Percentiles rank a stretch among this genome's conserved stretches.
These are phyloP conservation scores for Mrakia frigida DNA, from an alignment of 768 basidiomycete genomes.

Conservation along the genomic window DNA sequence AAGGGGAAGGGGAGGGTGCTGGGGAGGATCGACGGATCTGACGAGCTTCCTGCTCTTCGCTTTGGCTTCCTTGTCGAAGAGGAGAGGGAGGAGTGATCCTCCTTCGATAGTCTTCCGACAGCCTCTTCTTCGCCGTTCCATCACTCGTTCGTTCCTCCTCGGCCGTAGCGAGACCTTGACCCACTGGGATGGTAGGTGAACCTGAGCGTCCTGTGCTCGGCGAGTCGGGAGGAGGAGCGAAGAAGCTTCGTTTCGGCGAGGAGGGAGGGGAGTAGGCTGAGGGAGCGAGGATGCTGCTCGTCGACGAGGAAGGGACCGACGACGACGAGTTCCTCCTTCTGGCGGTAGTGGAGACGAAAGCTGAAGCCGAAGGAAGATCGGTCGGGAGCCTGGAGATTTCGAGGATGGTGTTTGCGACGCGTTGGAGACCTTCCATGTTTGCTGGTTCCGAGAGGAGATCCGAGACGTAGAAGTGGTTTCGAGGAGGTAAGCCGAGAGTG, in stretches of 20 bases:
- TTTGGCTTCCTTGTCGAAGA: background rate
- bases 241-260: slow-evolving; percentile 8
- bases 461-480: slow-evolving; percentile 9
- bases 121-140: background rate
- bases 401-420: slow-evolving; percentile 26
- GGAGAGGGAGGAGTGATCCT: slow-evolving; percentile 26
- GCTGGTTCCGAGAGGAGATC: slow-evolving; percentile 9
- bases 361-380: slow-evolving; percentile 1
- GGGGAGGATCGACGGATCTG: background rate
- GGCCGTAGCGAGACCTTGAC: background rate
- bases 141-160: background rate
- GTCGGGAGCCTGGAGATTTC: slow-evolving; percentile 15
- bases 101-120: slow-evolving; percentile 3
- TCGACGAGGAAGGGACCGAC: background rate
- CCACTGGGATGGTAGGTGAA: background rate
- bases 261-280: slow-evolving; percentile 1
- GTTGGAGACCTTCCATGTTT: slow-evolving; percentile 8
- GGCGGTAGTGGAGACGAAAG: background rate
- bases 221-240: slow-evolving; percentile 12
- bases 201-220: background rate
- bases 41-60: background rate
- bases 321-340: background rate
- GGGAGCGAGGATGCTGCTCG: background rate
- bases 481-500: slow-evolving; percentile 6
- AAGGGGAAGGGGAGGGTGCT: background rate